These are phyloP conservation scores for Trametes elegans DNA, from an alignment of 768 basidiomycete genomes.

Conservation along the genomic window DNA sequence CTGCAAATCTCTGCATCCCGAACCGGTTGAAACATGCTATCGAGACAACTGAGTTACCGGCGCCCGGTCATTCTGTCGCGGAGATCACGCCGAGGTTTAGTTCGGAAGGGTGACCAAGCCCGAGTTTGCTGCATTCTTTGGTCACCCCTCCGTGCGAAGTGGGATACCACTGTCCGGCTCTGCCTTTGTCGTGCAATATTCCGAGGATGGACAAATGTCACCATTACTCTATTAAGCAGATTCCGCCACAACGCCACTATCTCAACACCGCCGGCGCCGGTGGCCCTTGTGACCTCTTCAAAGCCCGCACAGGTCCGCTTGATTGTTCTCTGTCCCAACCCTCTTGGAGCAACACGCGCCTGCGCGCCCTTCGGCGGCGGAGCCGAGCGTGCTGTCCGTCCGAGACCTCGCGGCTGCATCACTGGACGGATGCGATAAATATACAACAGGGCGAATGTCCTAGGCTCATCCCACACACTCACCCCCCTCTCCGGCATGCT, in stretches of 20 bases:
- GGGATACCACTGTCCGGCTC: not conserved
- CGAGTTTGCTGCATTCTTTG: not conserved
- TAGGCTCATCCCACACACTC: not conserved
- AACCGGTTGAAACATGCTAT: not conserved
- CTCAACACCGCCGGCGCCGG: not conserved
- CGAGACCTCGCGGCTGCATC: not conserved
- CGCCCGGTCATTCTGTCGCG: conserved; percentile 3
- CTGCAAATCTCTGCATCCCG: not conserved
- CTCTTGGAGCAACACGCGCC: not conserved
- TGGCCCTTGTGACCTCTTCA: conserved; percentile 3
- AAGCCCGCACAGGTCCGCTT: not conserved
- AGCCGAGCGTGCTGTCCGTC: not conserved
- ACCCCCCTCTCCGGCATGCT: not conserved
- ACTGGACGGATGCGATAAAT: not conserved
- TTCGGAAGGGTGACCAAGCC: not conserved
- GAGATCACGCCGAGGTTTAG: too few species aligned
- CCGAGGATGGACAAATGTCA: not conserved
- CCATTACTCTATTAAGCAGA: not conserved
- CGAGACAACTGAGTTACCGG: not conserved
- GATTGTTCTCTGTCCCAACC: not conserved
- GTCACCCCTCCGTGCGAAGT: not conserved
- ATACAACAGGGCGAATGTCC: not conserved
- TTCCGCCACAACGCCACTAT: conserved; percentile 14
- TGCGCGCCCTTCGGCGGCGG: not conserved
- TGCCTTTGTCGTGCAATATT: not conserved